Base-by-base conservation (phyloP, 73 alveolate genomes). In the Symbiodinium pilosum region DNA sequence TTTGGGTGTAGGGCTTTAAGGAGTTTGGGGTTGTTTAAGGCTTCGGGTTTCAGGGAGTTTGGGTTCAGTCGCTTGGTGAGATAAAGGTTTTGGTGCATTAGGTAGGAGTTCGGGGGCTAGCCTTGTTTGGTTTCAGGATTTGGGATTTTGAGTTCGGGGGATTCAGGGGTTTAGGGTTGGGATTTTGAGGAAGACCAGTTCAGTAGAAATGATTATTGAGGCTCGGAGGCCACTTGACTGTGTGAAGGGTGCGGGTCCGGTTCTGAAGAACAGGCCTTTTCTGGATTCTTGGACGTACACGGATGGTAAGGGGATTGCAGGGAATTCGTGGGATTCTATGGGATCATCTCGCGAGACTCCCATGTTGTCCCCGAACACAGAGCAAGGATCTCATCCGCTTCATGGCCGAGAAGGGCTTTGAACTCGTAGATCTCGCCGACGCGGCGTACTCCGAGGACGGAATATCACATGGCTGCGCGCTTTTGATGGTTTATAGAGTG, bases 351-450 rank as follows among this genome's bases (percentile, higher is more conserved):
- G n/a, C n/a, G n/a, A n/a, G n/a, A n/a, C n/a, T n/a, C n/a, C n/a
- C n/a, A n/a, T n/a, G n/a, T n/a, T n/a, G n/a, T n/a, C n/a, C n/a
- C n/a, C n/a, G n/a, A n/a, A n/a, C n/a, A n/a, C n/a, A n/a, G n/a
- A n/a, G 81, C 85, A 14, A 73, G 85, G 85, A 91, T 11, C 54
- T 91, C 34, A 91, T 91, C 36, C 89, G 75, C 39, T 91, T 91
- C 81, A 91, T 91, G 97, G 97, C 97, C 41, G 47, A 69, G 21
- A 47, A 71, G n/a, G 89, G 81, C 43, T 91, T 91, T 14, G 97
- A 91, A 34, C 54, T 91, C 41, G 97, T 91, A 16, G 97, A 91
- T 42, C 89, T 91, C 77, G 97, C 89, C 21, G 97, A 91, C 24
- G 97, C 88, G 81, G 2, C 88, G 42, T 81, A 18, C 56, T 34